A percentile compares a stretch with the other conserved stretches of the same genome.
Evolutionary conservation across 2,329 filamentous ascomycete genomes (phyloP).

Genomic region (Claviceps humidiphila): DNA sequence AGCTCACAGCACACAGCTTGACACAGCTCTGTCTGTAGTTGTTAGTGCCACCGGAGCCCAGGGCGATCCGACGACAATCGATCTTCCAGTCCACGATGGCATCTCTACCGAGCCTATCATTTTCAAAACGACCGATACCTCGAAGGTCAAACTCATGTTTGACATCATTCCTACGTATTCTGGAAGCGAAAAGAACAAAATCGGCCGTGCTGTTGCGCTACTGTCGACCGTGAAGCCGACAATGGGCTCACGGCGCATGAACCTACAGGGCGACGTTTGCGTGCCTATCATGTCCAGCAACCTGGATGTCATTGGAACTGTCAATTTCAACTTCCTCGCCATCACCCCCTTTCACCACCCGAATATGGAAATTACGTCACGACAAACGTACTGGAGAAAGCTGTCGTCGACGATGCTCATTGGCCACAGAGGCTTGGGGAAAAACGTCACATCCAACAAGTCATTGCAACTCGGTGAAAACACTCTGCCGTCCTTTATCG

Average conservation of each 20-base stretch:
- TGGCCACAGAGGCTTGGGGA: conserved; percentile 65
- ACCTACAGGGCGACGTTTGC: conserved; percentile 79
- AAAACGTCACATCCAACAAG: conserved; percentile 71
- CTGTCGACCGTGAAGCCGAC: conserved; percentile 75
- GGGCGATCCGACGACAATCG: conserved; percentile 79
- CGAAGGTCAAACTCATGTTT: conserved; percentile 79
- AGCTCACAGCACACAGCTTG: conserved; percentile 83
- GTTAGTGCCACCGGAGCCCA: conserved; percentile 74
- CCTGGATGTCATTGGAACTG: conserved; percentile 80
- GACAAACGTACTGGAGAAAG: conserved; percentile 95
- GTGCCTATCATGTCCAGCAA: conserved; percentile 79
- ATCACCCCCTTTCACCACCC: conserved; percentile 91
- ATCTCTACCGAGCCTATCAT: conserved; percentile 87
- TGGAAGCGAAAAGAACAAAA: conserved; percentile 73
- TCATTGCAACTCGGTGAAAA: conserved; percentile 94
- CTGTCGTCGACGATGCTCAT: conserved; percentile 75
- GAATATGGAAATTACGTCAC: conserved; percentile 80
- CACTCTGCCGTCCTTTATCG: conserved; percentile 89
- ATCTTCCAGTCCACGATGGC: conserved; percentile 86
- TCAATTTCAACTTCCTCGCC: conserved; percentile 94
- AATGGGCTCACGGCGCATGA: conserved; percentile 77
- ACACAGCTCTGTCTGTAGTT: conserved; percentile 85
- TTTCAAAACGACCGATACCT: conserved; percentile 66
- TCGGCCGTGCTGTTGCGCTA: conserved; percentile 79
- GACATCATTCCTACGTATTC: conserved; percentile 94